Base-by-base conservation (phyloP, 2,329 filamentous ascomycete genomes). In the Atkinsonella texensis region DNA sequence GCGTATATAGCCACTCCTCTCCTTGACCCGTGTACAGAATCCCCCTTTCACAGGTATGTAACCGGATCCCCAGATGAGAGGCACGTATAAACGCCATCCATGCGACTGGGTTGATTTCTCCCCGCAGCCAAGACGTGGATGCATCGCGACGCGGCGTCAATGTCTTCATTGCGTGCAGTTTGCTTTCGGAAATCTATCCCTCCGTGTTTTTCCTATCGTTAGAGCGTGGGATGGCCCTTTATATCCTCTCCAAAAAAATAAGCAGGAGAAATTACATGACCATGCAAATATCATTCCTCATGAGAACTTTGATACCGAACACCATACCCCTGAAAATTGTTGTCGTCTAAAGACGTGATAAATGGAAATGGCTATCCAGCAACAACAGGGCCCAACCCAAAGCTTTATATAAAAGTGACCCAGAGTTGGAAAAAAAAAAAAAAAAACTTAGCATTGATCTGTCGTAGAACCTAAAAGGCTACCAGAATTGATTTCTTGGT, bases 381-480 rank as follows among this genome's bases (percentile, higher is more conserved):
- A 45, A 20, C 33, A 20, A 48, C 23, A 32, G 33, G 33, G 42
- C 33, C 32, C 35, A 49, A 31, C 20, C 41, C 41, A 46, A 44
- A 23, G 41, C 42, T 46, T 33, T 17, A 46, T 39, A 11, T 35
- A 48, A 20, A 38, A 38, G 9, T 40, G 17, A 41, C 32, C 15
- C 41, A 9, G 17, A 12, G 17, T 8, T 35, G 50, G 49, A 41
- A 31, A 48, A 41, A 35, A 49, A 48, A 54, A 50, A 23, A 23
- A 23, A 23, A n/a, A n/a, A n/a, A n/a, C n/a, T n/a, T n/a, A n/a
- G 20, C 20, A 28, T 28, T 28, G 5, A 28, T 28, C 28, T 28
- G 28, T 28, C 7, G 58, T 56, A 33, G 17, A 48, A 47, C 20
- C 18, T 7, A 59, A 45, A 20, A 49, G 59, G 47, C 11, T 47